These are phyloP conservation scores for Paraconiothyrium brasiliense DNA, from an alignment of 2,329 filamentous ascomycete genomes.

Conservation along the genomic window DNA sequence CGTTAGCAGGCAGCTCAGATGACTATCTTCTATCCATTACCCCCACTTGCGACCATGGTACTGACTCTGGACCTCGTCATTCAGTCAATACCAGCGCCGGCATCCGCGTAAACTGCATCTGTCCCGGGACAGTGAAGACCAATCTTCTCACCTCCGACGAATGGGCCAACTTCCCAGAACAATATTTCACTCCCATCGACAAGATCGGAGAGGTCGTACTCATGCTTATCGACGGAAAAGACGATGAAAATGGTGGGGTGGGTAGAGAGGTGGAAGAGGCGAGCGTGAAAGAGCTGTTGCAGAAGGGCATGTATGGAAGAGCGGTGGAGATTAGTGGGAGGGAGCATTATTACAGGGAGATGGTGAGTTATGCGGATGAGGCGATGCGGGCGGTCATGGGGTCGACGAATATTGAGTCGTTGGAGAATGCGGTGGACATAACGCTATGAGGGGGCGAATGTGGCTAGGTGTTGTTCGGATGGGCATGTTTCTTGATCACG, in stretches of 20 bases:
- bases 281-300: slow-evolving; percentile 19
- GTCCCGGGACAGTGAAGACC: slow-evolving; percentile 49
- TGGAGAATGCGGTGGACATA: slow-evolving; percentile 22
- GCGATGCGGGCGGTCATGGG: slow-evolving; percentile 33
- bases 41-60: no score
- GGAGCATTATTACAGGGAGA: slow-evolving; percentile 36
- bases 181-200: slow-evolving; percentile 41
- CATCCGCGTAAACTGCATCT: slow-evolving; percentile 52
- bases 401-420: slow-evolving; percentile 34
- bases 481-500: no score
- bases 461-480: no score
- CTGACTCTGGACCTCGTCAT: no score
- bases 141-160: slow-evolving; percentile 38
- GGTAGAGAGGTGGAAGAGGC: slow-evolving; percentile 32
- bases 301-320: slow-evolving; percentile 29
- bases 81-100: slow-evolving; percentile 27
- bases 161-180: slow-evolving; percentile 42
- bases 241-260: slow-evolving; percentile 26
- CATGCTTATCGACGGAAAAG: slow-evolving; percentile 36
- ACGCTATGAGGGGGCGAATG: not conserved
- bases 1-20: no score
- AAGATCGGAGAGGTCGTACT: slow-evolving; percentile 39
- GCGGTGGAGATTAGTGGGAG: slow-evolving; percentile 33
- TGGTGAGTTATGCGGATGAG: slow-evolving; percentile 30
- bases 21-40: no score